Conservation (phyloP, 2,329 filamentous ascomycete species). For the Torrubiellomyces zombiae region DNA sequence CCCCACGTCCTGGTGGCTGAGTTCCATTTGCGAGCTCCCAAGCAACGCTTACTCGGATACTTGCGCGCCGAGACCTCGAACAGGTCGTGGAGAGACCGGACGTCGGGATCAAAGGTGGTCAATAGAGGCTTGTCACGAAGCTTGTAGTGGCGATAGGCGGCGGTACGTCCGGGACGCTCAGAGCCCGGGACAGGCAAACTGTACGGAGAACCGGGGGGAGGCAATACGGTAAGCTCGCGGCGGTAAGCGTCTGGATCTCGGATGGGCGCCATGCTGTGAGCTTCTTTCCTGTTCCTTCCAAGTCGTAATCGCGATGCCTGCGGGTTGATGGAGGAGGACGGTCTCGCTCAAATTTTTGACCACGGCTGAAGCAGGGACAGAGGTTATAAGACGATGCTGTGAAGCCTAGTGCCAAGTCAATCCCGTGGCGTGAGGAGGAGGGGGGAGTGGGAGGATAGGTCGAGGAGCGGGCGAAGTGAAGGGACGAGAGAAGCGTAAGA, state of each 20-base stretch:
- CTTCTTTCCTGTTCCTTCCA: not conserved
- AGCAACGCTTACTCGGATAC: slow-evolving; percentile 50
- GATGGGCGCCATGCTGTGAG: slow-evolving; percentile 15
- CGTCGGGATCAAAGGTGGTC: slow-evolving; percentile 51
- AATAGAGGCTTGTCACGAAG: slow-evolving; percentile 56
- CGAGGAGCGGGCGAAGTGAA: no score
- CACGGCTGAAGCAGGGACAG: no score
- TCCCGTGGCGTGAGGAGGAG: no score
- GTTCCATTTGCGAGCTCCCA: slow-evolving; percentile 73
- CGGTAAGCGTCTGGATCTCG: slow-evolving; percentile 22
- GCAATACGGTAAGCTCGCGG: slow-evolving; percentile 40
- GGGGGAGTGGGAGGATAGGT: no score
- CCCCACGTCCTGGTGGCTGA: slow-evolving; percentile 53
- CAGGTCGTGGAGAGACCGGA: slow-evolving; percentile 60
- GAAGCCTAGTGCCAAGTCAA: no score
- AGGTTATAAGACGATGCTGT: no score
- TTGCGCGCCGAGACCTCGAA: slow-evolving; percentile 54
- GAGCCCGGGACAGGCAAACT: slow-evolving; percentile 62
- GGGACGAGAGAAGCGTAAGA: no score
- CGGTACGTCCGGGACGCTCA: slow-evolving; percentile 52
- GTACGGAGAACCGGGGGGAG: slow-evolving; percentile 62
- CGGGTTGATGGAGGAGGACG: no score
- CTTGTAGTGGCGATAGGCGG: slow-evolving; percentile 72
- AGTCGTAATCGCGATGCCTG: no score
- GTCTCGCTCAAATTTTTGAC: no score